Base-by-base conservation (phyloP, 2,329 filamentous ascomycete genomes). In the Claviceps sp. region DNA sequence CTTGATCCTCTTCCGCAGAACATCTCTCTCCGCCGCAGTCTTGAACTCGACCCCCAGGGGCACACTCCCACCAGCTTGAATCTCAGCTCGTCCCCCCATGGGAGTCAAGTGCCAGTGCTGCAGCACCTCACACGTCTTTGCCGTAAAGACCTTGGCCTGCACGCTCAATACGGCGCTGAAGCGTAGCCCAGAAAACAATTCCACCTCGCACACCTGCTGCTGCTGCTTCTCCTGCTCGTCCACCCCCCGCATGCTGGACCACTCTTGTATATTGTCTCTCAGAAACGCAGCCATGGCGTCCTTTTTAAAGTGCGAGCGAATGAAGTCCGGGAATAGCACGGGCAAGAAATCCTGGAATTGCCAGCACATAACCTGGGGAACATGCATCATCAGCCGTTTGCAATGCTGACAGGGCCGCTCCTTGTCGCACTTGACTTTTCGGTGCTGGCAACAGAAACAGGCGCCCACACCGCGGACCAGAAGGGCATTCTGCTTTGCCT, bases 401-500 rank as follows among this genome's bases (percentile, higher is more conserved):
- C 77, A 80, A 64, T 74, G 78, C 61, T 71, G 72, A 64, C 77
- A 80, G 0, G 77, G 76, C 45, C 77, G 66, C 57, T 76, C 70
- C 55, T 72, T 71, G 60, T 78, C 75, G 55, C 77, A 80, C 60
- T 74, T 76, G 50, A 80, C 77, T 61, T 80, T 80, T 56, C 77
- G 74, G 52, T 72, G 74, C 58, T 77, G 76, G 58, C 77, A 80
- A 64, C 75, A 78, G 65, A 80, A 80, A 60, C 77, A 80, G 9
- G 77, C 77, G 5, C 77, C 77, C 4, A 69, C 62, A 36, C 76
- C 70, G 16, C 77, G 71, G 11, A 80, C 75, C 51, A 76, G 70
- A 2, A 79, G 66, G 1, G 77, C 77, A 45, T 69, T 74, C 61
- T 77, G 69, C 60, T 78, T 78, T 34, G 71, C 75, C n/a, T 74